Percentiles rank a stretch among this genome's conserved stretches.
These are phyloP conservation scores for Platanthera zijinensis DNA, from an alignment of 106 monocot genomes.

Conservation along the genomic window DNA sequence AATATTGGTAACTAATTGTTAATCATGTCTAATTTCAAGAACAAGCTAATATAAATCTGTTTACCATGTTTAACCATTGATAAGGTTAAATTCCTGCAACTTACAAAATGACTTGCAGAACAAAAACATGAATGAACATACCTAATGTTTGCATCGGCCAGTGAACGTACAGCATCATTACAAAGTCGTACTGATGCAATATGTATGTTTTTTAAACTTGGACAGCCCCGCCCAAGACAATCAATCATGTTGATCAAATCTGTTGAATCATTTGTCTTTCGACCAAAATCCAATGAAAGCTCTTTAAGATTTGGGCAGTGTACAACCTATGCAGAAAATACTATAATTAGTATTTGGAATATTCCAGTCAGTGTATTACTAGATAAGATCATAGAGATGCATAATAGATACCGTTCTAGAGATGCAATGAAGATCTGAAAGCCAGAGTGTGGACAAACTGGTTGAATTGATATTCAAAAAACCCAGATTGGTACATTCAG, in stretches of 20 bases:
- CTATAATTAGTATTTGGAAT: not conserved
- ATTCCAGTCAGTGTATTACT: not conserved
- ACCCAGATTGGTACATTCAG: slow-evolving; percentile 71
- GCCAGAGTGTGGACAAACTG: slow-evolving; percentile 71
- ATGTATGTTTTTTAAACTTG: slow-evolving; percentile 58
- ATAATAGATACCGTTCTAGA: slow-evolving; percentile 53
- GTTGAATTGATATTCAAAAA: slow-evolving; percentile 68
- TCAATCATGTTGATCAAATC: slow-evolving; percentile 71
- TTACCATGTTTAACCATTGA: not conserved
- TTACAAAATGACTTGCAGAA: not conserved
- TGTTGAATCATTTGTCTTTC: slow-evolving; percentile 85
- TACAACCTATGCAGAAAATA: slow-evolving; percentile 34
- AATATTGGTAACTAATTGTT: not conserved
- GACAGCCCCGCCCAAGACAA: slow-evolving; percentile 58
- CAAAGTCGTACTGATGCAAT: slow-evolving; percentile 64
- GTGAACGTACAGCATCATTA: slow-evolving; percentile 79
- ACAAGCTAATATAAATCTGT: not conserved
- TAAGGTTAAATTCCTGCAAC: not conserved
- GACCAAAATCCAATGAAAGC: slow-evolving; percentile 75
- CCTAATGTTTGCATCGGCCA: slow-evolving; percentile 75
- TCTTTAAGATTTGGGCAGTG: slow-evolving; percentile 89
- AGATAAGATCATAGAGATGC: not conserved
- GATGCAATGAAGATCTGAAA: slow-evolving; percentile 75
- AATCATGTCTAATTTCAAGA: not conserved
- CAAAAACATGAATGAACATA: slow-evolving; percentile 21